Evolutionary conservation across 2,329 filamentous ascomycete species (phyloP), one percentile per base, ranked within the genome.

Genomic region (Didymella arachidicola): DNA sequence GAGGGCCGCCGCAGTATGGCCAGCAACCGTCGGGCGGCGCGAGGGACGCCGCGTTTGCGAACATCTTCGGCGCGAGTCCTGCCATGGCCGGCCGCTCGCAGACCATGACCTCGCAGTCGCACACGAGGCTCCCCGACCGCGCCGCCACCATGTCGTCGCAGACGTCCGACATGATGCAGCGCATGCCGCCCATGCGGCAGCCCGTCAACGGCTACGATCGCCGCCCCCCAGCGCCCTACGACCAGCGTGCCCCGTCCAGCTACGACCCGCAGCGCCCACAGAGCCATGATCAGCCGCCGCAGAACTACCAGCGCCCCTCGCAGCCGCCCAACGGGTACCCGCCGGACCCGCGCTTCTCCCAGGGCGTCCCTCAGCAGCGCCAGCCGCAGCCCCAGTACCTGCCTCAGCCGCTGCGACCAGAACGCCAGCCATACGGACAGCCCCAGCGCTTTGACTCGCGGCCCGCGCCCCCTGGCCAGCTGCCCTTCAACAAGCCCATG

Each of bases 21-120:
- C 81, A 82, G 73, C 77, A 82, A 73, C 77, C 83, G 51, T 80
- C 83, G 39, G 68, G 57, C 14, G 80, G 82, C 60, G 91, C 95
- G 79, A 90, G 95, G 80, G 93, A 99, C 86, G 92, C 92, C 68
- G 95, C 94, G 66, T 99, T 96, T 79, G 92, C 91, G 66, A 94
- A 94, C 80, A 98, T 98, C 75, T 99, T 98, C 77, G 95, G 94
- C 68, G 88, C 91, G 65, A 93, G 92, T 64, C 92, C 92, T 45
- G 87, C 73, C 61, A 70, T 75, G 73, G 71, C 91, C 44, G 94
- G 94, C 58, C 89, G 95, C 77, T 96, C 93, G 57, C 93, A 97
- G 74, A 97, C 94, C 26, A 97, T 98, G 93, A 95, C 89, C 64
- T 93, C 91, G 55, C 89, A 92, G 64, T 84, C 89, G 30, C 79